Evolutionary conservation across 1,284 basidiomycete genomes (phyloP).

Genomic region (Cutaneotrichosporon dermatis): DNA sequence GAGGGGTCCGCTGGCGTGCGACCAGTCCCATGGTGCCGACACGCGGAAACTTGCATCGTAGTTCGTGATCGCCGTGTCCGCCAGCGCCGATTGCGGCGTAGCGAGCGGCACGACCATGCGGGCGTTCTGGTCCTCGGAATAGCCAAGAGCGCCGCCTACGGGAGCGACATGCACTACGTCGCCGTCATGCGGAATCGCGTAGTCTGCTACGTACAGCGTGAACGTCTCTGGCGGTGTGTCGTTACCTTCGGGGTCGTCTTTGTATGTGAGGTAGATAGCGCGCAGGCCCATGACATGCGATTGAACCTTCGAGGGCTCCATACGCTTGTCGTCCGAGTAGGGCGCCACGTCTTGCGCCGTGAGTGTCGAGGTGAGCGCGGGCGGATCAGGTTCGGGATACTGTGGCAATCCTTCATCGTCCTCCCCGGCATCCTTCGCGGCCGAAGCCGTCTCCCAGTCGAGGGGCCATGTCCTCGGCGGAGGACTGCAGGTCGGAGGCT

Average conservation of each 20-base stretch:
- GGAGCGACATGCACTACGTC: neutral
- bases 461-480: too few relatives aligned
- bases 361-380: neutral
- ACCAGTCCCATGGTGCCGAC: neutral
- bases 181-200: neutral
- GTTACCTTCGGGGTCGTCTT: too few relatives aligned
- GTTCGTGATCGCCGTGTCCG: neutral
- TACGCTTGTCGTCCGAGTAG: neutral
- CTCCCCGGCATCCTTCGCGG: too few relatives aligned
- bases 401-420: too few relatives aligned
- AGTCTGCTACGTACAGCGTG: neutral
- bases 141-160: neutral
- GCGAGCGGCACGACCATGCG: too few relatives aligned
- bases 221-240: neutral
- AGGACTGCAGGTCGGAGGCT: too few relatives aligned
- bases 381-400: too few relatives aligned
- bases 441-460: too few relatives aligned
- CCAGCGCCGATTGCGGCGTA: too few relatives aligned
- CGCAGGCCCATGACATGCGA: neutral
- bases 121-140: too few relatives aligned
- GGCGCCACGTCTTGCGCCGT: neutral
- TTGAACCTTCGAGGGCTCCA: neutral
- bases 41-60: neutral
- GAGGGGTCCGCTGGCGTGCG: neutral
- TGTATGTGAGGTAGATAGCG: neutral